Evolutionary conservation across 371 early-diverging fungal genomes (phyloP).

Genomic region (Rhizopus arrhizus): DNA sequence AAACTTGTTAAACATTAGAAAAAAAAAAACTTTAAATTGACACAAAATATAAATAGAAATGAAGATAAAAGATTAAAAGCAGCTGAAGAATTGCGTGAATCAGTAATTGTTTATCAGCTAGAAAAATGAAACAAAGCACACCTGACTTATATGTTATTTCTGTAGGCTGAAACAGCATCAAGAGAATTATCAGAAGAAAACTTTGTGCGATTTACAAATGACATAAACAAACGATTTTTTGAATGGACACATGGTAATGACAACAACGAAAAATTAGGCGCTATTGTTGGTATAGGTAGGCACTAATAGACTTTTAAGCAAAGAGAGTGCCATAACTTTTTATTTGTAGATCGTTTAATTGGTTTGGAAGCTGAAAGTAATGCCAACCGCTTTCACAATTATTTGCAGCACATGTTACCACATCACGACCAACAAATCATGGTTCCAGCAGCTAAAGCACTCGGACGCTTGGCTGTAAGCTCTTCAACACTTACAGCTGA

Average conservation of each 20-base stretch:
- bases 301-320: neutral
- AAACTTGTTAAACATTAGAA: constrained; percentile 5
- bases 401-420: constrained; percentile 82
- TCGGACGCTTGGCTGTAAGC: constrained; percentile 79
- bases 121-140: neutral
- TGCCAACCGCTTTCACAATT: constrained; percentile 87
- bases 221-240: constrained; percentile 75
- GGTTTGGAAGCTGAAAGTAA: constrained; percentile 87
- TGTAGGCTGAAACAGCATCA: constrained; percentile 62
- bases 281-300: constrained; percentile 75
- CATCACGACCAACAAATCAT: constrained; percentile 84
- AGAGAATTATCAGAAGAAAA: constrained; percentile 72
- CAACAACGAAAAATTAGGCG: constrained; percentile 72
- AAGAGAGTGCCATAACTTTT: neutral
- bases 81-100: constrained; percentile 61
- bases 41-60: constrained; percentile 35
- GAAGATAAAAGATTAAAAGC: constrained; percentile 60
- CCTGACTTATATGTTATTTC: neutral
- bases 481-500: constrained; percentile 83
- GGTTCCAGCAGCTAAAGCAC: constrained; percentile 78
- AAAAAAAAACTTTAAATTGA: neutral
- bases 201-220: constrained; percentile 70
- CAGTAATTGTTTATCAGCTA: constrained; percentile 29
- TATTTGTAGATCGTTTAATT: constrained; percentile 74
- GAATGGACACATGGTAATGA: constrained; percentile 72